Base-by-base conservation (phyloP, 129 eudicot genomes). In the Saussurea involucrata region DNA sequence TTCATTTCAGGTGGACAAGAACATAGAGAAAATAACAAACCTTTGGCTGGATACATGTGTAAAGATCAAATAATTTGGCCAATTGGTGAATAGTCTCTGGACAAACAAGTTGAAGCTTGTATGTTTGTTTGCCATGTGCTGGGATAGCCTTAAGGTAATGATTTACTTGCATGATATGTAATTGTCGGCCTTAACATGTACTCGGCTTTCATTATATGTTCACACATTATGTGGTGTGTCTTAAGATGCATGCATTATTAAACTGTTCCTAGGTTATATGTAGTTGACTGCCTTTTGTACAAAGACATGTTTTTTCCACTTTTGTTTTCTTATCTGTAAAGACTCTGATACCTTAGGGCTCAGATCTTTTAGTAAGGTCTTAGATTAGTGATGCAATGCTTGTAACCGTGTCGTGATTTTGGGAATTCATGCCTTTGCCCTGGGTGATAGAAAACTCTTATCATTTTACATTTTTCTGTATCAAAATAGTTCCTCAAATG, bases 21-120 rank as follows among this genome's bases (percentile, higher is more conserved):
- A 85, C 88, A 86, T 83, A 75, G 64, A 73, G 88, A 88, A 81
- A 82, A 72, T 75, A 81, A 86, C 90, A 72, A 82, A 87, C 17
- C 75, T 34, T 80, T 71, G 82, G 84, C 74, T 77, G 84, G 72
- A 34, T 77, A 69, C 76, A 80, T 77, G 68, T 73, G 76, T 85
- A 22, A 70, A 83, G 72, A 73, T 83, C 53, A 83, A 78, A 73
- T 81, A 69, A 77, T 80, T 70, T 63, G 75, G 72, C n/a, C 74
- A 83, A 63, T 46, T 69, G 74, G 77, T 74, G 37, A 76, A 80
- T 73, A 69, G 49, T 67, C 29, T 73, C 7, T 68, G 78, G 63
- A 73, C 86, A 72, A 78, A 75, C 65, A 53, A 28, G n/a, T 63
- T 78, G 73, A 37, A 33, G 69, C 36, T 72, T 44, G 73, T 66